Evolutionary conservation across 169 alveolate genomes (phyloP), one percentile per base, ranked within the genome.

Genomic region (Sarcocystis neurona): DNA sequence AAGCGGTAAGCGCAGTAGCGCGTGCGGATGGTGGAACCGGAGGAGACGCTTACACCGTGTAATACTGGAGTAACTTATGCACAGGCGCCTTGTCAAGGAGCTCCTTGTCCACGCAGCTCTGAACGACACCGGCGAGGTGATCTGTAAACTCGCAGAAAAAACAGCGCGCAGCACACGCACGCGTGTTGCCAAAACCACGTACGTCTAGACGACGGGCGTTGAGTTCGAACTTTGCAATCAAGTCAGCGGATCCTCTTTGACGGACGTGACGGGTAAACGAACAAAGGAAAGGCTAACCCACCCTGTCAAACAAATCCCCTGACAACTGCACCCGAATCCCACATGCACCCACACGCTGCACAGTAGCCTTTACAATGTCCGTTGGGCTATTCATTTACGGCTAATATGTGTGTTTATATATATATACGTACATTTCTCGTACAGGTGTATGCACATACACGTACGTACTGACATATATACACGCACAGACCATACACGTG

Each of bases 41-140:
- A n/a, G n/a, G n/a, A n/a, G n/a, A n/a, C n/a, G n/a, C 82, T 72
- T 39, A 72, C 82, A 6, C 58, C 34, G 72, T 79, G 75, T 5
- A 79, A 30, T 20, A 47, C 75, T 56, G 48, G 48, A 79, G 87
- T 8, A 79, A 53, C 37, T 75, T 72, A 47, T 82, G 88, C 23
- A 82, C 88, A 3, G 70, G 79, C 46, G 88, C 88, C 88, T 82
- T 82, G 63, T 60, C 72, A 12, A 82, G 88, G 23, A 82, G 79
- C 34, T 82, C 88, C 88, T 82, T 82, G 32, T 82, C 88, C 46
- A 82, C 88, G 30, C 23, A 82, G 47, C 41, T 82, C 63, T 82
- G 88, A 4, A 82, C 34, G 18, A 82, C 18, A 32, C 60, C 32
- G 20, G 78, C 20, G 43, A 82, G 0, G 46, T 82, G 70, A 58